phyloP scores from a whole-genome alignment of 306 rosid species.

The Quercus aquifolioides region DNA sequence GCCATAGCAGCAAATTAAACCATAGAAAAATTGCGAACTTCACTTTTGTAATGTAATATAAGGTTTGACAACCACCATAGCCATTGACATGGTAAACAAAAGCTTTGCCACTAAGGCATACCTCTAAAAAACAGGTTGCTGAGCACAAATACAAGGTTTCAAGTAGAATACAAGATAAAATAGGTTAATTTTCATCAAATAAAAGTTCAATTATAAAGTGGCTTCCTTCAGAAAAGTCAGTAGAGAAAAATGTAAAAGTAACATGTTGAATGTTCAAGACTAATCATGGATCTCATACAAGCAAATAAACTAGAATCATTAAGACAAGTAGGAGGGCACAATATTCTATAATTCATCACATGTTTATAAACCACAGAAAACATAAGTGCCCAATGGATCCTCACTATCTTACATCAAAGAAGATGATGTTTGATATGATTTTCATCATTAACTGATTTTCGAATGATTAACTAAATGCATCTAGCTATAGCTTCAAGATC shows the following conservation, averaged over 20 bases:
- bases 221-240: slow-evolving; percentile 40
- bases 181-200: slow-evolving; percentile 31
- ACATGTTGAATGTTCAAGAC: slow-evolving; percentile 36
- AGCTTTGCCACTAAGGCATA: slow-evolving; percentile 25
- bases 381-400: background rate
- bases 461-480: background rate
- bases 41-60: slow-evolving; percentile 3
- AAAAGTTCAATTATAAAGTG: slow-evolving; percentile 40
- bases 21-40: background rate
- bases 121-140: slow-evolving; percentile 40
- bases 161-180: slow-evolving; percentile 34
- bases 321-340: background rate
- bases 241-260: slow-evolving; percentile 32
- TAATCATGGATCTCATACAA: slow-evolving; percentile 23
- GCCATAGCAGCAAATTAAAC: slow-evolving; percentile 6
- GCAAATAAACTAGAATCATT: slow-evolving; percentile 19
- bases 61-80: background rate
- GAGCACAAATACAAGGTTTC: slow-evolving; percentile 40
- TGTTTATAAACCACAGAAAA: background rate
- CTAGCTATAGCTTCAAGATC: background rate
- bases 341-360: background rate
- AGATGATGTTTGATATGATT: background rate
- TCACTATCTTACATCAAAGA: background rate
- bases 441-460: background rate
- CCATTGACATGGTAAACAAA: background rate